phyloP scores from a whole-genome alignment of 306 rosid genomes.

The Canavalia gladiata region DNA sequence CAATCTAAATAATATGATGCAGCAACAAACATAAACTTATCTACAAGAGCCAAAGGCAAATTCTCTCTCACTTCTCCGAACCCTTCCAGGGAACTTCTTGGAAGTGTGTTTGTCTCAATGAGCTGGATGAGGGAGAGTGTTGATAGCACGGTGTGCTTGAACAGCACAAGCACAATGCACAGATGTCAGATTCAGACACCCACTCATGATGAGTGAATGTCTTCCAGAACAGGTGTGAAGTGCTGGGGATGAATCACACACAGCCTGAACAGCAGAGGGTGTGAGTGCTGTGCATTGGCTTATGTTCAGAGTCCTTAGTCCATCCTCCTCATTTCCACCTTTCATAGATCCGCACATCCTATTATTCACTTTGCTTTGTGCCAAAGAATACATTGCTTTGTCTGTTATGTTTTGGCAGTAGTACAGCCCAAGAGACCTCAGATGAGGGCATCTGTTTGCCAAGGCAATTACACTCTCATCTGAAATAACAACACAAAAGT shows the following conservation, averaged over 20 bases:
- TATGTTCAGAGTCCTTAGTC: constrained; percentile 78
- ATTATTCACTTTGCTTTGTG: constrained; percentile 74
- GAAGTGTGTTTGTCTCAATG: constrained; percentile 58
- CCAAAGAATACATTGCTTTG: constrained; percentile 92
- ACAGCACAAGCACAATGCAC: constrained; percentile 90
- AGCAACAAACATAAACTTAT: constrained; percentile 43
- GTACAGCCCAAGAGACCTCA: constrained; percentile 88
- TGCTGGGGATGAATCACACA: constrained; percentile 84
- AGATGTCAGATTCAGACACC: constrained; percentile 78
- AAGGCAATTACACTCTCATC: constrained; percentile 93
- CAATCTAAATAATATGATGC: constrained; percentile 32
- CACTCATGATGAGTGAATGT: constrained; percentile 91
- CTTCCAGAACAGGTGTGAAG: constrained; percentile 94
- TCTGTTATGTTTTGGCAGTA: constrained; percentile 95
- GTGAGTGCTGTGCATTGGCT: constrained; percentile 98
- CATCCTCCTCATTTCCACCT: constrained; percentile 70
- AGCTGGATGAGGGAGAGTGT: constrained; percentile 58
- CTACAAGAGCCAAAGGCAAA: constrained; percentile 37
- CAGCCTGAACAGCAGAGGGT: constrained; percentile 89
- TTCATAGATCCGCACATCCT: constrained; percentile 73
- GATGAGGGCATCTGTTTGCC: constrained; percentile 75
- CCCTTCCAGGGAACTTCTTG: constrained; percentile 36
- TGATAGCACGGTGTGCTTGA: constrained; percentile 67
- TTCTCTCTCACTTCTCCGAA: neutral
- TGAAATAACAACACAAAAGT: constrained; percentile 52